Percentiles rank a stretch among this genome's conserved stretches.
Evolutionary conservation across 192 early-diverging fungal species (phyloP).

Genomic region (Umbelopsis sp.): DNA sequence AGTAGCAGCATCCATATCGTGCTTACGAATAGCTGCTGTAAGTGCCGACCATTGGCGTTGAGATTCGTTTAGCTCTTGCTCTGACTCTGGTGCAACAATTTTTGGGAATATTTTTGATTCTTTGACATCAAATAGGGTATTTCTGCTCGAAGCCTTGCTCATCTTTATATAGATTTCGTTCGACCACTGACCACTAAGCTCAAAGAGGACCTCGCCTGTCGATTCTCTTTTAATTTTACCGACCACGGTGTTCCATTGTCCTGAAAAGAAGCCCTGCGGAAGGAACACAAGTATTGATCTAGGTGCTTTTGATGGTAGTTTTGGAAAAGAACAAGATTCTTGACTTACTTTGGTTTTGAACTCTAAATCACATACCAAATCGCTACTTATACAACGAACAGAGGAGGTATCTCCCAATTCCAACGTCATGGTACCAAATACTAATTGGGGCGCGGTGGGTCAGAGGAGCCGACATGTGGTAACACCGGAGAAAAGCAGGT

Average conservation of each 20-base stretch:
- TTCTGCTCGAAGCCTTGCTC: constrained; percentile 47
- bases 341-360: constrained; percentile 83
- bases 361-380: constrained; percentile 82
- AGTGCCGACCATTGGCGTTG: constrained; percentile 78
- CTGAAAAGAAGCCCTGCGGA: constrained; percentile 73
- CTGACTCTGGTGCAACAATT: constrained; percentile 63
- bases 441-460: neutral
- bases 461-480: neutral
- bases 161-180: constrained; percentile 66
- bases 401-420: constrained; percentile 87
- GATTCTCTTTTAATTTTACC: constrained; percentile 86
- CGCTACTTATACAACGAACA: constrained; percentile 71
- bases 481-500: constrained; percentile 6
- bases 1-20: constrained; percentile 70
- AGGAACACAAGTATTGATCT: no score
- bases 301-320: no score
- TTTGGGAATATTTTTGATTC: constrained; percentile 69
- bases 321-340: neutral
- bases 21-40: constrained; percentile 62
- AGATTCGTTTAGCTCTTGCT: constrained; percentile 87
- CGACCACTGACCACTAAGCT: constrained; percentile 92
- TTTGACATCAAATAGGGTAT: constrained; percentile 74
- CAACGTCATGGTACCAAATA: constrained; percentile 92
- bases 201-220: constrained; percentile 77
- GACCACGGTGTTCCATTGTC: constrained; percentile 75